Base-by-base conservation (phyloP, 2,329 filamentous ascomycete genomes). In the Acrocalymma vagum region DNA sequence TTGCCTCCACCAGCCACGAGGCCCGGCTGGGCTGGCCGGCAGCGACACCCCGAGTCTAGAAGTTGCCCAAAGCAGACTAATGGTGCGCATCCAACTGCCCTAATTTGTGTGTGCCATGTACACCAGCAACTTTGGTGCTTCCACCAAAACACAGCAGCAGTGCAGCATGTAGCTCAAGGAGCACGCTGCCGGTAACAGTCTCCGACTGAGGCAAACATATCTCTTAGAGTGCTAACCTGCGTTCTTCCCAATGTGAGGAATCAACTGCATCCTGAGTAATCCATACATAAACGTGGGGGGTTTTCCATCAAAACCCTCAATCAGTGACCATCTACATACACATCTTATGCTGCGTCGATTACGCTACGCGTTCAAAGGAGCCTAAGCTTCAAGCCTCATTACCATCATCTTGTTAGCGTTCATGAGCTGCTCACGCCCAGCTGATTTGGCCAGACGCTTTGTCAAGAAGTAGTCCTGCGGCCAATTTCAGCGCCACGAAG, bases 401-500 rank as follows among this genome's bases (percentile, higher is more conserved):
- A n/a, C n/a, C n/a, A n/a, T n/a, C n/a, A n/a, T n/a, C n/a, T n/a
- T n/a, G n/a, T n/a, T n/a, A n/a, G n/a, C n/a, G n/a, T n/a, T n/a
- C n/a, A n/a, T n/a, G n/a, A n/a, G n/a, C n/a, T n/a, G n/a, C n/a
- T n/a, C n/a, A n/a, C n/a, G n/a, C n/a, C n/a, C n/a, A n/a, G n/a
- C n/a, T n/a, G n/a, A n/a, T n/a, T 42, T 45, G 26, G 38, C 38
- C 39, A 29, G 27, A 36, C 38, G 35, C 47, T 16, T 39, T 48
- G 61, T 58, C 58, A 63, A 43, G 54, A 56, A 56, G 54, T 55
- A 63, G 54, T 51, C 48, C 46, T 57, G 55, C 59, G 53, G 60
- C 60, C 48, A 55, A 59, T 49, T 38, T 26, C 52, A 64, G 56
- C 63, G 64, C 64, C 63, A 67, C 62, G 58, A 20, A 32, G 32